Conservation (phyloP, 116 monocot genomes). For the Dioscorea cayenensis region DNA sequence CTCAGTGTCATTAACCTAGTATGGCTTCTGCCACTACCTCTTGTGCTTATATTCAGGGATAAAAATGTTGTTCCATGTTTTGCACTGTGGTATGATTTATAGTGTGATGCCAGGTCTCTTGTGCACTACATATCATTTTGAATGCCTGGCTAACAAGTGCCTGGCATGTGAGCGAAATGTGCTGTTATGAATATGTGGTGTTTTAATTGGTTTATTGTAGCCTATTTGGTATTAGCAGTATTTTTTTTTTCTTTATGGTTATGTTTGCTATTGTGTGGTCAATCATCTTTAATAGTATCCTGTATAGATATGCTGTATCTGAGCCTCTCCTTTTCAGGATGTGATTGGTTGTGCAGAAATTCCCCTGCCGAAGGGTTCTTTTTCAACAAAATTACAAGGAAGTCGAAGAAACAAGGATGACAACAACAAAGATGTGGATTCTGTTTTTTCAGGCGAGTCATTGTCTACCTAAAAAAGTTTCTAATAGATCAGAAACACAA, state of each 20-base stretch:
- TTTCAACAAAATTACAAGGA: constrained; percentile 2
- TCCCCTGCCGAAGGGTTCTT: constrained; percentile 8
- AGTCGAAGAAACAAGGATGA: constrained; percentile 4
- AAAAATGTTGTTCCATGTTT: not conserved
- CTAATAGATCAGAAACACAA: constrained; percentile 32
- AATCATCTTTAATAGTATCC: not conserved
- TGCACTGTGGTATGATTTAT: too few relatives aligned
- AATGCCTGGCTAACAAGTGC: too few relatives aligned
- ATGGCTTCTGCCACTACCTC: not conserved
- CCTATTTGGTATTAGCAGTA: too few relatives aligned
- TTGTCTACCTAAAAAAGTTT: not conserved
- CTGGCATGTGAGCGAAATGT: too few relatives aligned
- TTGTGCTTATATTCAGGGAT: not conserved
- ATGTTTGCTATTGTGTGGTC: too few relatives aligned
- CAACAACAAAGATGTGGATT: constrained; percentile 11
- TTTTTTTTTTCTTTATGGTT: not conserved
- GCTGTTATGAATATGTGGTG: too few relatives aligned
- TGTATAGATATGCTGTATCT: not conserved
- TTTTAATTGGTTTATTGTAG: too few relatives aligned
- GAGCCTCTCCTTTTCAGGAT: not conserved
- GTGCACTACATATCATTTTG: too few relatives aligned
- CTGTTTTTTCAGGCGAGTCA: not conserved
- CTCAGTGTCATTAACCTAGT: not conserved
- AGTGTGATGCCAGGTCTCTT: too few relatives aligned
- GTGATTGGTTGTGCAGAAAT: not conserved